phyloP scores from a whole-genome alignment of 2,329 filamentous ascomycete species.

The Hymenoscyphus occultus region DNA sequence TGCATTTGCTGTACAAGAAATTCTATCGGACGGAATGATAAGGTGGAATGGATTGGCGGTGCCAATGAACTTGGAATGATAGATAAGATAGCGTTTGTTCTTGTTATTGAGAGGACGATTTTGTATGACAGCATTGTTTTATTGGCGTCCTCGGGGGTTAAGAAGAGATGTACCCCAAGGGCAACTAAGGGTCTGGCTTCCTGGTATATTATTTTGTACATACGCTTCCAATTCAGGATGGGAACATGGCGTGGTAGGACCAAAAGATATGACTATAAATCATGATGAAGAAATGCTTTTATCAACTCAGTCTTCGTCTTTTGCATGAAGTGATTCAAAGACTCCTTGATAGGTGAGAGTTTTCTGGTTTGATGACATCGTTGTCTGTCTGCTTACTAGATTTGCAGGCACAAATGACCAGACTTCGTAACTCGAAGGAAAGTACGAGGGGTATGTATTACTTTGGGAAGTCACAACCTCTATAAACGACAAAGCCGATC shows the following conservation, averaged over 20 bases:
- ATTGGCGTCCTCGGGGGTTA: conserved; percentile 1
- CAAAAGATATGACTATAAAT: neutral
- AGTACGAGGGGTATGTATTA: neutral
- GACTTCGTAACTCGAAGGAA: neutral
- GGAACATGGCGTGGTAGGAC: neutral
- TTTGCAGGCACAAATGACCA: neutral
- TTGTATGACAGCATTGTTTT: conserved; percentile 6
- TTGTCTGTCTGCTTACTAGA: neutral
- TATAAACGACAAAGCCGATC: neutral
- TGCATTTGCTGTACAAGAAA: conserved; percentile 98
- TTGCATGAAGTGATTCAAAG: neutral
- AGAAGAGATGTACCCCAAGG: neutral
- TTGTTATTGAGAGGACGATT: conserved; percentile 4
- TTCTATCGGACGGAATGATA: conserved; percentile 72
- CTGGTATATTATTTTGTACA: conserved; percentile 8
- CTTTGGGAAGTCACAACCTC: neutral
- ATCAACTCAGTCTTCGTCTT: neutral
- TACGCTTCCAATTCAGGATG: conserved; percentile 9
- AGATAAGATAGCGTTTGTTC: conserved; percentile 3
- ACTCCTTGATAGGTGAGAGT: neutral
- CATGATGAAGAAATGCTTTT: neutral
- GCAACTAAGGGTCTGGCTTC: conserved; percentile 4
- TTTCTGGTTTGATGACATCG: neutral
- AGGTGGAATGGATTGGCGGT: neutral
- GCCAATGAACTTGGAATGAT: neutral